These are phyloP conservation scores for Cicer cuneatum DNA, from an alignment of 306 rosid genomes.

Conservation along the genomic window DNA sequence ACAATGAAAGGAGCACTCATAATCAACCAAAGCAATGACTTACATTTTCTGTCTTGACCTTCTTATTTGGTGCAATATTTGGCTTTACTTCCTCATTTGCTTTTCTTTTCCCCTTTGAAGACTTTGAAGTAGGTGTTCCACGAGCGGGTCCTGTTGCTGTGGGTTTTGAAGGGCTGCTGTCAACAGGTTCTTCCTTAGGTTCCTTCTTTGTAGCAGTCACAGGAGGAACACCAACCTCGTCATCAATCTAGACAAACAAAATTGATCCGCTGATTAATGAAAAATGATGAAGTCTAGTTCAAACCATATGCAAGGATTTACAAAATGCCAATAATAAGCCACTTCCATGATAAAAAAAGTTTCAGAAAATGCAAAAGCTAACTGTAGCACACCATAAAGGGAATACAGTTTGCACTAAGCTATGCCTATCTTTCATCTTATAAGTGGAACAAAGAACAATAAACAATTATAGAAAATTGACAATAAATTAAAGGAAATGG, in stretches of 20 bases:
- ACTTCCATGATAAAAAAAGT: slow-evolving; percentile 31
- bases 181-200: slow-evolving; percentile 82
- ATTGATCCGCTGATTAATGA: slow-evolving; percentile 32
- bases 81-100: slow-evolving; percentile 72
- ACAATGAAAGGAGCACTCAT: slow-evolving; percentile 3
- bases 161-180: slow-evolving; percentile 76
- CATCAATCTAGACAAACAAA: slow-evolving; percentile 67
- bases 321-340: slow-evolving; percentile 20
- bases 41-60: slow-evolving; percentile 89
- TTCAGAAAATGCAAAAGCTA: slow-evolving; percentile 34
- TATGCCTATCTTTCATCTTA: slow-evolving; percentile 29
- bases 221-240: slow-evolving; percentile 63
- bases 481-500: slow-evolving; percentile 29
- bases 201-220: slow-evolving; percentile 75
- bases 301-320: slow-evolving; percentile 26
- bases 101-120: slow-evolving; percentile 88
- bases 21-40: slow-evolving; percentile 43
- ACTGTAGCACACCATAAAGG: slow-evolving; percentile 11
- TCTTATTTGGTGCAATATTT: slow-evolving; percentile 73
- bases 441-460: slow-evolving; percentile 10
- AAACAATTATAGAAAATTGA: slow-evolving; percentile 6
- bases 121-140: slow-evolving; percentile 72
- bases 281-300: slow-evolving; percentile 21
- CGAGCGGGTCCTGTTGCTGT: slow-evolving; percentile 61
- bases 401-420: slow-evolving; percentile 24